Percentiles rank a stretch among this genome's conserved stretches.
Conservation (phyloP, 129 eudicot species). For the Chrysanthemum makinoi region DNA sequence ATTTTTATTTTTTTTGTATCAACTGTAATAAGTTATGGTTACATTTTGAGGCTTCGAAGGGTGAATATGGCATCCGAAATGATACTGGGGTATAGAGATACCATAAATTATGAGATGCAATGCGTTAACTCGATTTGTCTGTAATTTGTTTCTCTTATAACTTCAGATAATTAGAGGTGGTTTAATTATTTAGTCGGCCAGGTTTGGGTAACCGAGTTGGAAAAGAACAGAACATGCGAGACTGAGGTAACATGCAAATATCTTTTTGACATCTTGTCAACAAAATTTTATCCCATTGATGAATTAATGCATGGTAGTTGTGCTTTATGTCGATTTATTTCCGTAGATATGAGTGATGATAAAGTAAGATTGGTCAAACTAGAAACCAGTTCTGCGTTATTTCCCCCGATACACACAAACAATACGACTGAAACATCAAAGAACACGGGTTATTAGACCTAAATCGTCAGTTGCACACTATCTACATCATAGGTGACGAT, state of each 20-base stretch:
- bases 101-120: conserved; percentile 1
- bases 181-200: too few relatives aligned
- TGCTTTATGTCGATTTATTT: too few relatives aligned
- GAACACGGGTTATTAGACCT: conserved; percentile 27
- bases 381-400: background rate
- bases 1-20: conserved; percentile 7
- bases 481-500: conserved; percentile 25
- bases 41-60: conserved; percentile 10
- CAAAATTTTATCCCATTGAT: too few relatives aligned
- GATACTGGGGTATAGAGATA: background rate
- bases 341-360: too few relatives aligned
- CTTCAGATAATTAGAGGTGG: too few relatives aligned
- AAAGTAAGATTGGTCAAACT: background rate
- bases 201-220: too few relatives aligned
- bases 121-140: background rate
- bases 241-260: too few relatives aligned
- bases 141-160: background rate
- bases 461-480: conserved; percentile 23
- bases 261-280: too few relatives aligned
- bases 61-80: background rate
- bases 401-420: background rate
- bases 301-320: too few relatives aligned
- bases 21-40: conserved; percentile 19
- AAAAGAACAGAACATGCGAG: too few relatives aligned
- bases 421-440: background rate